Evolutionary conservation across 2,329 filamentous ascomycete species (phyloP).

Genomic region (Diaporthe sp.): DNA sequence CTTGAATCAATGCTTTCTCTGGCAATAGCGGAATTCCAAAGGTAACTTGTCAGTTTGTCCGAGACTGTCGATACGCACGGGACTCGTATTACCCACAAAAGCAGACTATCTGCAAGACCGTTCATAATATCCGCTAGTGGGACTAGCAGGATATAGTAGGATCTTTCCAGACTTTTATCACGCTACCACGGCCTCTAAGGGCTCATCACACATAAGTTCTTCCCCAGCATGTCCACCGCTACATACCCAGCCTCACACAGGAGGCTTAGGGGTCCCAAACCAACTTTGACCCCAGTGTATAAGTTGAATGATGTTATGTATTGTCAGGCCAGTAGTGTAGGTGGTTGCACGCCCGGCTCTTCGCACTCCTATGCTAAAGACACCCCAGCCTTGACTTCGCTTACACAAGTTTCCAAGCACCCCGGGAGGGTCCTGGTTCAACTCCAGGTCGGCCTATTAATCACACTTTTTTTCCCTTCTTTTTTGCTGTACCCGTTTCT

Average conservation of each 20-base stretch:
- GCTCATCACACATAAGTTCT: neutral
- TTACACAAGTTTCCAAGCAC: neutral
- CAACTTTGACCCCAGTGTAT: neutral
- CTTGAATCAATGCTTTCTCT: neutral
- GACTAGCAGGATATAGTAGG: neutral
- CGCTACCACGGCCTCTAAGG: neutral
- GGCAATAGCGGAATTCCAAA: neutral
- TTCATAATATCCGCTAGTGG: neutral
- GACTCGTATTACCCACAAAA: neutral
- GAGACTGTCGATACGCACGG: neutral
- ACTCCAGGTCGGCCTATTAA: conserved; percentile 2
- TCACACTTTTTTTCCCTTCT: neutral
- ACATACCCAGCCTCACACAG: neutral
- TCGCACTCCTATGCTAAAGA: neutral
- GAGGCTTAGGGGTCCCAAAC: neutral
- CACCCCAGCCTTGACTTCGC: neutral
- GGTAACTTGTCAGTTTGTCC: neutral
- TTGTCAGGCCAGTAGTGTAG: neutral
- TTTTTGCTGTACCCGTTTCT: neutral
- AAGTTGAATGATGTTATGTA: neutral
- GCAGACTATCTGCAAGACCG: neutral
- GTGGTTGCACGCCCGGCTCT: neutral
- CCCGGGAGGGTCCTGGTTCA: neutral
- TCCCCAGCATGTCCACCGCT: neutral
- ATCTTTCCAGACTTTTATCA: neutral